phyloP scores from a whole-genome alignment of 1,284 basidiomycete genomes.

The Puccinia sorghi region DNA sequence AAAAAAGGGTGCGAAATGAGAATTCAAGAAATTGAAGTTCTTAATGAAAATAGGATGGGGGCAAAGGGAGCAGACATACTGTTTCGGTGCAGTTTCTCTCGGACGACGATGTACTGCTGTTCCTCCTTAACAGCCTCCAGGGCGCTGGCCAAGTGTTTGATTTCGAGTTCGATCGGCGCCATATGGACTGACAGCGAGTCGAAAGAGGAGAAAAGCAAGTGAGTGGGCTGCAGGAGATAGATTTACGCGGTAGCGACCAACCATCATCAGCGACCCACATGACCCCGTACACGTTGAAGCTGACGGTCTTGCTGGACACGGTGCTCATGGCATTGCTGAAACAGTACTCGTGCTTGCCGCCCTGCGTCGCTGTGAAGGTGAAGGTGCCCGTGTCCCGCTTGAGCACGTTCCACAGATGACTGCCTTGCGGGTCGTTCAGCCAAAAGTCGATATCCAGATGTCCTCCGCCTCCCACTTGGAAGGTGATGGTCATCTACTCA shows the following conservation, averaged over 20 bases:
- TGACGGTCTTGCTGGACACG: slow-evolving; percentile 90
- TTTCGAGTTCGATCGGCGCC: slow-evolving; percentile 93
- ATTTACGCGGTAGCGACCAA: slow-evolving; percentile 55
- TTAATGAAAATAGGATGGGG: neutral
- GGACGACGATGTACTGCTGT: slow-evolving; percentile 95
- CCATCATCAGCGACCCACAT: slow-evolving; percentile 87
- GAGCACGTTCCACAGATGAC: slow-evolving; percentile 34
- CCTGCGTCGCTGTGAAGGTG: slow-evolving; percentile 78
- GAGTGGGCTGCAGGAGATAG: neutral
- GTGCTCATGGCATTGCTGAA: slow-evolving; percentile 98
- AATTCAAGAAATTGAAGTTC: neutral
- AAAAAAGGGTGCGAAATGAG: neutral
- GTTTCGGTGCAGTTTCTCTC: slow-evolving; percentile 89
- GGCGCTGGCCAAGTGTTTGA: slow-evolving; percentile 79
- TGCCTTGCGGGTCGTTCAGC: slow-evolving; percentile 62
- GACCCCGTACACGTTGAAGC: slow-evolving; percentile 98
- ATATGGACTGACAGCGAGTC: slow-evolving; percentile 60
- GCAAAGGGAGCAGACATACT: slow-evolving; percentile 60
- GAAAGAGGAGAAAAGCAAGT: neutral
- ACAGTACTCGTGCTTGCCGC: slow-evolving; percentile 91
- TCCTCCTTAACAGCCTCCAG: slow-evolving; percentile 94
- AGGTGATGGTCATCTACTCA: slow-evolving; percentile 40
- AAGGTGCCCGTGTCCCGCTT: slow-evolving; percentile 71
- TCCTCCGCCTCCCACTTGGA: slow-evolving; percentile 68
- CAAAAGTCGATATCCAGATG: slow-evolving; percentile 96